phyloP scores from a whole-genome alignment of 441 rosid species.

The Gossypium gossypioides region DNA sequence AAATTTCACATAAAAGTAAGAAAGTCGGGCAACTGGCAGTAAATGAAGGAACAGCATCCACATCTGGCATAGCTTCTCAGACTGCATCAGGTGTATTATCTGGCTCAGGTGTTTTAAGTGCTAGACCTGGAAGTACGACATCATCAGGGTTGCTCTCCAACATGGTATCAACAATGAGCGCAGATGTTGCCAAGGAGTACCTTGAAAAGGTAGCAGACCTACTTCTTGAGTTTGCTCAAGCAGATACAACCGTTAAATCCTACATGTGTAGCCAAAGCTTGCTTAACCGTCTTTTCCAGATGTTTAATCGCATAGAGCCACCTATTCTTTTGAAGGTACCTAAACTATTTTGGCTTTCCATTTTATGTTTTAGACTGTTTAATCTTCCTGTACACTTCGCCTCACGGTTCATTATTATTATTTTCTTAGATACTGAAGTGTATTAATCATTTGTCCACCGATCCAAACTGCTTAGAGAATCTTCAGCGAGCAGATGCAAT shows the following conservation, averaged over 20 bases:
- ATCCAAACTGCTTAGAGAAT: constrained; percentile 94
- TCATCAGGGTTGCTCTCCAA: constrained; percentile 83
- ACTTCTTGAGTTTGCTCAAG: constrained; percentile 91
- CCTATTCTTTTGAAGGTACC: constrained; percentile 81
- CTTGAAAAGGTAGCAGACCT: constrained; percentile 92
- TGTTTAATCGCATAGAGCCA: constrained; percentile 83
- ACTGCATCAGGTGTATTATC: constrained; percentile 87
- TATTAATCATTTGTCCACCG: constrained; percentile 71
- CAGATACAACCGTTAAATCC: constrained; percentile 83
- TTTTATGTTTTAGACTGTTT: constrained; percentile 4
- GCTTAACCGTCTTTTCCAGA: constrained; percentile 88
- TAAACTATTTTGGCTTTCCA: constrained; percentile 9
- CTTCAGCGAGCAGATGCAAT: constrained; percentile 98
- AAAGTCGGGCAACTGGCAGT: constrained; percentile 41
- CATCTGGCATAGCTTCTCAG: constrained; percentile 78
- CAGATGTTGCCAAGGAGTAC: constrained; percentile 79
- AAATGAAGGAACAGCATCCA: constrained; percentile 57
- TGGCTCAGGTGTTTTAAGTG: constrained; percentile 89
- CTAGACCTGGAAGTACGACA: constrained; percentile 83
- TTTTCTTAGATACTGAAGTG: constrained; percentile 64
- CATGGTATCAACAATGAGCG: constrained; percentile 74
- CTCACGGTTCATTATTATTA: constrained; percentile 11
- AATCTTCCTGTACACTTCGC: constrained; percentile 1
- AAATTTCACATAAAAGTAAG: constrained; percentile 49
- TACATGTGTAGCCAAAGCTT: constrained; percentile 90